Evolutionary conservation across 176 grass and related monocot species (phyloP).

Genomic region (Cymbopogon citratus): DNA sequence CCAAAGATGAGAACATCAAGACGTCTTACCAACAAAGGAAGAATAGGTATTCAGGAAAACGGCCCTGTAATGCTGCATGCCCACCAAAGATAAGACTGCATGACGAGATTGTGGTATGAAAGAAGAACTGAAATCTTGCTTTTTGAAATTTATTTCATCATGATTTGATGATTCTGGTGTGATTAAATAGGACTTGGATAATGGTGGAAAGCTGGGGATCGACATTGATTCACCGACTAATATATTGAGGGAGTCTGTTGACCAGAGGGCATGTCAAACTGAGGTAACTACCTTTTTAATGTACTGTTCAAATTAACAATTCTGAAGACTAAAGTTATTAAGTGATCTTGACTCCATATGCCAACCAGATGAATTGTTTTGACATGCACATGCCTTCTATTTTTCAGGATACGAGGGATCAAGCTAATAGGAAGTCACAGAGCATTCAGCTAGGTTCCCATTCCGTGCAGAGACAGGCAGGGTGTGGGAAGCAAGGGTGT

Average conservation of each 20-base stretch:
- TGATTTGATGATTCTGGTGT: conserved; percentile 6
- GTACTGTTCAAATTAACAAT: neutral
- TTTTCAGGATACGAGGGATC: conserved; percentile 1
- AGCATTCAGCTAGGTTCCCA: neutral
- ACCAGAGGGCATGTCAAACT: conserved; percentile 3
- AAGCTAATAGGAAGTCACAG: neutral
- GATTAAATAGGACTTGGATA: conserved; percentile 13
- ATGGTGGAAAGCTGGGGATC: neutral
- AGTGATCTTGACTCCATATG: neutral
- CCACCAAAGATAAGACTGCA: conserved; percentile 5
- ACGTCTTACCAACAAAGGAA: conserved; percentile 43
- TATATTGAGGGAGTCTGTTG: neutral
- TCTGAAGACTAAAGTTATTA: neutral
- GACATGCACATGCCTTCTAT: neutral
- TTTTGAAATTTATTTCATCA: conserved; percentile 19
- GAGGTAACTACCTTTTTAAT: conserved; percentile 14
- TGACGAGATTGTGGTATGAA: conserved; percentile 13
- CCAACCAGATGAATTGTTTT: conserved; percentile 11
- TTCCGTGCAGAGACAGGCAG: conserved; percentile 17
- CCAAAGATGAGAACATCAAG: conserved; percentile 38
- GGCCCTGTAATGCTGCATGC: neutral
- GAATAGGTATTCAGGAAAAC: conserved; percentile 42
- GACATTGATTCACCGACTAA: conserved; percentile 2
- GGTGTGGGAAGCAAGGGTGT: neutral
- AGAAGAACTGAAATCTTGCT: neutral